Conservation (phyloP, 2,329 filamentous ascomycete species). For the Neofusicoccum kwambonambiense region DNA sequence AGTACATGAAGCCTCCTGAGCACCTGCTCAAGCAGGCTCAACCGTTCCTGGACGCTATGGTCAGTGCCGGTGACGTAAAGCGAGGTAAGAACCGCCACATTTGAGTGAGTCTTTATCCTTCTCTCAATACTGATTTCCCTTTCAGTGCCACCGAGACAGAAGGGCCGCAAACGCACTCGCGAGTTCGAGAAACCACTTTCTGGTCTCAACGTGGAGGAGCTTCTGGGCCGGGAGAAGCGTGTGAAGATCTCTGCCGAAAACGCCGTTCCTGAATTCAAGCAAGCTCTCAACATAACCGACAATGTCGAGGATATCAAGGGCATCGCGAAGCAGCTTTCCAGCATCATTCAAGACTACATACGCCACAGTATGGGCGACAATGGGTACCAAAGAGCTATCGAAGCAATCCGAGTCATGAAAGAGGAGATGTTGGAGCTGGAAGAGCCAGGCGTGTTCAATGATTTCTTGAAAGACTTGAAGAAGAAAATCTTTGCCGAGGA, state of each 20-base stretch:
- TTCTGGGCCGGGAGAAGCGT: constrained; percentile 63
- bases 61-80: constrained; percentile 74
- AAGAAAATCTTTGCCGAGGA: constrained; percentile 65
- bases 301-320: constrained; percentile 61
- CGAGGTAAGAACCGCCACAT: constrained; percentile 43
- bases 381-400: constrained; percentile 71
- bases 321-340: constrained; percentile 71
- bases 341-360: constrained; percentile 68
- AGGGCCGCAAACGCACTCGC: constrained; percentile 64
- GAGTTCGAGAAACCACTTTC: constrained; percentile 80
- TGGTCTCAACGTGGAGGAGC: constrained; percentile 79
- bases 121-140: constrained; percentile 24
- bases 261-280: constrained; percentile 87
- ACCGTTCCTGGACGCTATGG: constrained; percentile 61
- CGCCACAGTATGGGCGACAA: constrained; percentile 71
- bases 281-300: constrained; percentile 63
- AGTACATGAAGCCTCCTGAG: constrained; percentile 70
- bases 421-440: constrained; percentile 75
- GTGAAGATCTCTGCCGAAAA: constrained; percentile 66
- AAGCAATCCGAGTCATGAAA: constrained; percentile 74
- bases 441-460: constrained; percentile 73
- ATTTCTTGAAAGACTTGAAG: constrained; percentile 70
- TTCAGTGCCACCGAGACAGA: constrained; percentile 71
- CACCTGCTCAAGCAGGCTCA: constrained; percentile 60
- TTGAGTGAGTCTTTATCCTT: constrained; percentile 19